Conservation (phyloP, 2,329 filamentous ascomycete species). For the Trichophyton mentagrophytes region DNA sequence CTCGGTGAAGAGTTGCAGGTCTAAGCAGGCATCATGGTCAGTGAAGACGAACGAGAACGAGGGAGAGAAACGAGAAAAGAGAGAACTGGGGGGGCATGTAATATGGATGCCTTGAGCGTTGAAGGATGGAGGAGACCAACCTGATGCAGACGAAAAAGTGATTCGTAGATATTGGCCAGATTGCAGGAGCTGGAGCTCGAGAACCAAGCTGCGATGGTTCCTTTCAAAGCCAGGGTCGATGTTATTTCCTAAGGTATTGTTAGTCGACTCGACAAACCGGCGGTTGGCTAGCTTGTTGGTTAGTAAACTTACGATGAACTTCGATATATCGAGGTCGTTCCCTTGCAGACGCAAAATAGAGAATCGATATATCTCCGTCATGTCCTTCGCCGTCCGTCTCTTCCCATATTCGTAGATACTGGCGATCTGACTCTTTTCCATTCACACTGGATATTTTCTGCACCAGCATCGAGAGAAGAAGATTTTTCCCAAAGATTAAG, state of each 20-base stretch:
- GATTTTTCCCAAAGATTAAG: slow-evolving; percentile 11
- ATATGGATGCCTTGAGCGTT: not conserved
- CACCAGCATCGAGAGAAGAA: slow-evolving; percentile 8
- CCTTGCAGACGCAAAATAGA: slow-evolving; percentile 7
- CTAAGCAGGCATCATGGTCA: not conserved
- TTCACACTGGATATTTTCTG: slow-evolving; percentile 9
- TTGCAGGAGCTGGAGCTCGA: not conserved
- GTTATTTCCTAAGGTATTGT: not conserved
- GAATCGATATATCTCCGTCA: not conserved
- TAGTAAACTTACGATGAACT: slow-evolving; percentile 7
- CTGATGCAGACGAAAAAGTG: not conserved
- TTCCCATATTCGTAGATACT: slow-evolving; percentile 12
- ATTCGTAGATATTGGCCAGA: not conserved
- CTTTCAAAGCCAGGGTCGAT: not conserved
- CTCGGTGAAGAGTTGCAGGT: not conserved
- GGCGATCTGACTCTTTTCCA: slow-evolving; percentile 10
- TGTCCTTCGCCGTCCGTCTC: not conserved
- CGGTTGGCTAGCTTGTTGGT: not conserved
- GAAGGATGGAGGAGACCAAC: not conserved
- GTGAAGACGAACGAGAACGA: not conserved
- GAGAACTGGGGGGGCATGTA: not conserved
- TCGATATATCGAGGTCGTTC: slow-evolving; percentile 8
- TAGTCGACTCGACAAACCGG: not conserved
- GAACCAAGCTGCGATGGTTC: not conserved
- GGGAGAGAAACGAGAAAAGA: not conserved